Conservation (phyloP, 2,329 filamentous ascomycete species). For the Catunica adiposa region DNA sequence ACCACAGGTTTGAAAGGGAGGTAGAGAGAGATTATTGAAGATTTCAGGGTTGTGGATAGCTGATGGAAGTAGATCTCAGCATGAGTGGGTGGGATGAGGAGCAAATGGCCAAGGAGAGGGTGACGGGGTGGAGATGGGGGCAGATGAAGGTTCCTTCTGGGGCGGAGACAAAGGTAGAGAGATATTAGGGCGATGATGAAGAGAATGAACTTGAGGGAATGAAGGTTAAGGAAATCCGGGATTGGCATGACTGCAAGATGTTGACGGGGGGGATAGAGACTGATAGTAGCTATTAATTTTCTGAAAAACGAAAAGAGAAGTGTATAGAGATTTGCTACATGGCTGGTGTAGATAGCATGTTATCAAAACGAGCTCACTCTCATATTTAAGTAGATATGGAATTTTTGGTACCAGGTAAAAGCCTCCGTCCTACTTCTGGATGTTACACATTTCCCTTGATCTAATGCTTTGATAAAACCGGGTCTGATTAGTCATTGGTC, state of each 20-base stretch:
- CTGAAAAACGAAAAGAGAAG: too few species aligned
- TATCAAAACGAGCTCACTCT: too few species aligned
- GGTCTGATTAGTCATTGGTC: too few species aligned
- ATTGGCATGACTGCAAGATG: too few species aligned
- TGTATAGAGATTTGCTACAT: too few species aligned
- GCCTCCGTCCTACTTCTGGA: too few species aligned
- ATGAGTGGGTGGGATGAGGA: constrained; percentile 25
- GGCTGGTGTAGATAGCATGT: too few species aligned
- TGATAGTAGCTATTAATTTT: too few species aligned
- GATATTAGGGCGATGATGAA: not conserved
- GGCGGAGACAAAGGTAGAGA: not conserved
- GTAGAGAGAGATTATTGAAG: not conserved
- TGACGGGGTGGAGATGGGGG: constrained; percentile 23
- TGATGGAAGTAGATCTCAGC: not conserved
- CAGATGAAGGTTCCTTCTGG: constrained; percentile 15
- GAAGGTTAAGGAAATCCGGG: not conserved
- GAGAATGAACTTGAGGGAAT: not conserved
- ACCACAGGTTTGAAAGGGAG: constrained; percentile 24
- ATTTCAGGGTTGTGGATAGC: not conserved
- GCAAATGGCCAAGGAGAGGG: constrained; percentile 28
- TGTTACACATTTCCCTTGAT: too few species aligned
- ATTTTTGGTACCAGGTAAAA: too few species aligned
- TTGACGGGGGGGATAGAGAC: not conserved
- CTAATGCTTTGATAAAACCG: too few species aligned
- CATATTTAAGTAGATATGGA: too few species aligned